These are phyloP conservation scores for Penicillium alfredii DNA, from an alignment of 495 filamentous ascomycete species.

Conservation along the genomic window DNA sequence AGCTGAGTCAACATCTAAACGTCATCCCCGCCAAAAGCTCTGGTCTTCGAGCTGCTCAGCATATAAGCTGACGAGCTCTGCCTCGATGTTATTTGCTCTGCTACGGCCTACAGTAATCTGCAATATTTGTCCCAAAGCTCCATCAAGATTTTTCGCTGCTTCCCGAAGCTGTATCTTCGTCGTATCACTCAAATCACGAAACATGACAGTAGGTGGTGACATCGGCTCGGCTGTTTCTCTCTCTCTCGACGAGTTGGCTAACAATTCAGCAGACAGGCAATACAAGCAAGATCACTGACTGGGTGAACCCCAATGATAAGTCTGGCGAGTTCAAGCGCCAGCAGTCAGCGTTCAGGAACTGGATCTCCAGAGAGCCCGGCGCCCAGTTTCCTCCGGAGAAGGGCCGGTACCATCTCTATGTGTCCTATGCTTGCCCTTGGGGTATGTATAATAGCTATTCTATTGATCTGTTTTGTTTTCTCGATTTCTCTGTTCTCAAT, in stretches of 20 bases:
- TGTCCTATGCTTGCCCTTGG: slow-evolving; percentile 70
- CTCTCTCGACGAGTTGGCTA: background rate
- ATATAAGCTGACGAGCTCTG: slow-evolving; percentile 7
- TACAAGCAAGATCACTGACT: slow-evolving; percentile 62
- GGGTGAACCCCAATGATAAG: slow-evolving; percentile 68
- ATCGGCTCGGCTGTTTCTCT: no score
- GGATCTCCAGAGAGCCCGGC: slow-evolving; percentile 57
- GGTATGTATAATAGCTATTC: no score
- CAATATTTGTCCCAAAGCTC: background rate
- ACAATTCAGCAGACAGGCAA: slow-evolving; percentile 24
- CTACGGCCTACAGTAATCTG: slow-evolving; percentile 20
- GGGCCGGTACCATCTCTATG: slow-evolving; percentile 64
- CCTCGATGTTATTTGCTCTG: slow-evolving; percentile 28
- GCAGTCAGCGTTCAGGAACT: slow-evolving; percentile 63
- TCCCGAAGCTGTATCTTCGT: slow-evolving; percentile 17
- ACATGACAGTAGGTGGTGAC: slow-evolving; percentile 34
- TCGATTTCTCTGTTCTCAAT: background rate
- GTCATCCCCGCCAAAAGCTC: slow-evolving; percentile 17
- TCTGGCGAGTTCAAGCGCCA: slow-evolving; percentile 87
- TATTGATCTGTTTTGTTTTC: no score
- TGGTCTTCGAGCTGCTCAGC: slow-evolving; percentile 2
- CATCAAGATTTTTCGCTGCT: slow-evolving; percentile 4
- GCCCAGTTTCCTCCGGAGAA: slow-evolving; percentile 63
- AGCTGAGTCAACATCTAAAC: slow-evolving; percentile 22
- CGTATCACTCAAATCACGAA: slow-evolving; percentile 21